Conservation (phyloP, 805 yeast genomes). For the Yamadazyma akitaensis region DNA sequence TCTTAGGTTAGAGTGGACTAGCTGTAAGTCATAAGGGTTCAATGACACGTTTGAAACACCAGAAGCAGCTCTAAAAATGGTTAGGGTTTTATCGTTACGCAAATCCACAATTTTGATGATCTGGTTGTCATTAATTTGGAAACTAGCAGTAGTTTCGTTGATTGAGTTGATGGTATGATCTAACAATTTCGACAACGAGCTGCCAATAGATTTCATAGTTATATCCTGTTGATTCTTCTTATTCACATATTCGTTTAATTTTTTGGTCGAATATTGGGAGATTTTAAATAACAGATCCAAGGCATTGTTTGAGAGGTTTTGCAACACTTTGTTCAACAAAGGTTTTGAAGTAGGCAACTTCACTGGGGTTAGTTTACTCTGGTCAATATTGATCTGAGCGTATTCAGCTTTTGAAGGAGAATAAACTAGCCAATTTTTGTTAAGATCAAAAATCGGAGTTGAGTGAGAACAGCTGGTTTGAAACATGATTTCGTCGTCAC, state of each 20-base stretch:
- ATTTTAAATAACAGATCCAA: constrained; percentile 48
- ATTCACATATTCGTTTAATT: constrained; percentile 36
- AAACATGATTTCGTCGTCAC: constrained; percentile 21
- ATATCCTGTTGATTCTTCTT: constrained; percentile 19
- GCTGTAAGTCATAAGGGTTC: constrained; percentile 57
- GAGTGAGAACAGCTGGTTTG: constrained; percentile 30
- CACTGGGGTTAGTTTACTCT: constrained; percentile 37
- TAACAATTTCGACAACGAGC: constrained; percentile 29
- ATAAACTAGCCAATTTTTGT: constrained; percentile 49
- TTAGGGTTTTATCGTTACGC: constrained; percentile 32
- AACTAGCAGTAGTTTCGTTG: constrained; percentile 13
- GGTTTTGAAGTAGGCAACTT: constrained; percentile 48
- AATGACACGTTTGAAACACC: constrained; percentile 60
- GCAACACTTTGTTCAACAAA: constrained; percentile 45
- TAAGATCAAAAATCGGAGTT: constrained; percentile 47
- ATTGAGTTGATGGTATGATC: constrained; percentile 33
- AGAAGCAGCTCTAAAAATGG: constrained; percentile 54
- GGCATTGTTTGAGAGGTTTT: constrained; percentile 49
- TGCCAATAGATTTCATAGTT: constrained; percentile 28
- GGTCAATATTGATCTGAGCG: constrained; percentile 23
- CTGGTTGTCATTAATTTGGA: constrained; percentile 26
- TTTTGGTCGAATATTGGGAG: constrained; percentile 41
- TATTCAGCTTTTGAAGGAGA: constrained; percentile 40
- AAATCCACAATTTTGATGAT: constrained; percentile 49
- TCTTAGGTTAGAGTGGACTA: constrained; percentile 51